phyloP scores from a whole-genome alignment of 2,329 filamentous ascomycete genomes.

The Neurospora sp. region DNA sequence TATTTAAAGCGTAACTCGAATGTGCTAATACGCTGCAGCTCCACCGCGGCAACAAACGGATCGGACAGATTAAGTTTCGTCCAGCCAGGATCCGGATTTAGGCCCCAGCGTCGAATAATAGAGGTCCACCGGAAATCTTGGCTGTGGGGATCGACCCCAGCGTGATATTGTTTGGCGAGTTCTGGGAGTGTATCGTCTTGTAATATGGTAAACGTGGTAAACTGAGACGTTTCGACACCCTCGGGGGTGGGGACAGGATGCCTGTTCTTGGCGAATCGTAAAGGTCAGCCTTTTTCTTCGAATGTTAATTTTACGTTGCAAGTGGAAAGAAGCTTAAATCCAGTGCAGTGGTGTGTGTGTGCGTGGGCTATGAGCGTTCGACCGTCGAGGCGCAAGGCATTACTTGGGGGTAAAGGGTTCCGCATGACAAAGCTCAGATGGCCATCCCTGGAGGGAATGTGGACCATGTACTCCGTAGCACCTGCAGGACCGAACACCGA shows the following conservation, averaged over 20 bases:
- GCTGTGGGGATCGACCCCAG: not conserved
- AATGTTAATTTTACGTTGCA: constrained; percentile 4
- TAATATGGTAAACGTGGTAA: not conserved
- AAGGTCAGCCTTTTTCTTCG: constrained; percentile 11
- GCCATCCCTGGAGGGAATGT: not conserved
- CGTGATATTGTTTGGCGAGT: not conserved
- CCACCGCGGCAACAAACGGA: not conserved
- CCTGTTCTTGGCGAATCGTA: constrained; percentile 7
- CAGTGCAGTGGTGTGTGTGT: constrained; percentile 2
- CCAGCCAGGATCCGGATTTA: not conserved
- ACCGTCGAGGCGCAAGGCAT: not conserved
- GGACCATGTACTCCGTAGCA: not conserved
- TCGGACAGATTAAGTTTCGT: not conserved
- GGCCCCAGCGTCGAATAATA: not conserved
- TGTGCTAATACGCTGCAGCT: not conserved
- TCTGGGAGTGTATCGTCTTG: not conserved
- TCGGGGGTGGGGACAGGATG: constrained; percentile 5
- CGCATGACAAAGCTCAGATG: constrained; percentile 2
- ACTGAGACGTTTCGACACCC: constrained; percentile 14
- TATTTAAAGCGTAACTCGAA: not conserved
- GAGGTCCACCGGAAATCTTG: not conserved
- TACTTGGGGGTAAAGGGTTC: not conserved
- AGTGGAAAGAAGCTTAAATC: constrained; percentile 14
- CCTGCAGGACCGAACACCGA: not conserved
- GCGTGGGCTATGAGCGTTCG: constrained; percentile 3